Evolutionary conservation across 2,329 filamentous ascomycete genomes (phyloP), one percentile per base, ranked within the genome.

Genomic region (Colletotrichum tropicicola): DNA sequence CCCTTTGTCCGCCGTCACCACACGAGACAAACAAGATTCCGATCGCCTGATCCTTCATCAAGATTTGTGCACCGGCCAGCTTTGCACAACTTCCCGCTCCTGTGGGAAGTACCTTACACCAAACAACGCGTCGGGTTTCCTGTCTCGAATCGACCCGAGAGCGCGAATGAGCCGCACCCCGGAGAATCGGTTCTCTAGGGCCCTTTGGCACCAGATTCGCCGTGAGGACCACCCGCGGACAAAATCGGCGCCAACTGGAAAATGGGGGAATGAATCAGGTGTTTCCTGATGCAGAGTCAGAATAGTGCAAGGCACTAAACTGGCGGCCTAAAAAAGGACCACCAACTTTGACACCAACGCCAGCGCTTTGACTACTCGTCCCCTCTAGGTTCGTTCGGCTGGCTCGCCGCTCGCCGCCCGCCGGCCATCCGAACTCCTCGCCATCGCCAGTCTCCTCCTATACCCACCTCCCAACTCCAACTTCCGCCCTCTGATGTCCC

Each of bases 11-110:
- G 17, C 21, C 9, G 30, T 30, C 48, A 54, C 9, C 25, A 47
- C 37, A 21, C 39, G 53, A 55, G 43, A 49, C 48, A 65, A 61
- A 61, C 61, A 48, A 55, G 13, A 44, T 55, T 61, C 27, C 12
- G 48, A 65, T 54, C 55, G 47, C 37, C 39, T 30, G 17, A 35
- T 28, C 27, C 59, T 41, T 27, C 48, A 32, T 32, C 48, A 41
- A 30, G 27, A 32, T 15, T 15, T 13, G 32, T 35, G 32, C 32
- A 35, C 10, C 28, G 28, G 7, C 28, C 7, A 7, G 28, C 25
- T 13, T 15, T 59, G 56, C 48, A 65, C 25, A 45, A 49, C 9
- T 27, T n/a, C n/a, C n/a, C n/a, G n/a, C n/a, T n/a, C n/a, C n/a
- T n/a, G n/a, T n/a, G n/a, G n/a, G n/a, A n/a, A n/a, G n/a, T n/a